Conservation (phyloP, 352 stramenopile species). For the Chrysophaeum taylorii region DNA sequence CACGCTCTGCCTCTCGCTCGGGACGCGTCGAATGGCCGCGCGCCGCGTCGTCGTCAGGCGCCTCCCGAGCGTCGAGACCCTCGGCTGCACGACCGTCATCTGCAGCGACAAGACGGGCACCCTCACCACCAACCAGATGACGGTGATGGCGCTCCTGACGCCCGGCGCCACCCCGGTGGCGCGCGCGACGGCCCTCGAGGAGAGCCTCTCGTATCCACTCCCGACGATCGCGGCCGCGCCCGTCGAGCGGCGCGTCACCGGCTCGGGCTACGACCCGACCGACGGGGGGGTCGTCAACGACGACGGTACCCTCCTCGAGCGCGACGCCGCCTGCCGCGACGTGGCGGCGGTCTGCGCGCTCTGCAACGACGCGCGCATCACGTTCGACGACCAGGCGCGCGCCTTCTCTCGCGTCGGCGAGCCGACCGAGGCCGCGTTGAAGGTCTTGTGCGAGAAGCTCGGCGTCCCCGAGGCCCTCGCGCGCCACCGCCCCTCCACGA, state of each 20-base stretch:
- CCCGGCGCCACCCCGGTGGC: no score
- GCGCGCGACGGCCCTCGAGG: slow-evolving; percentile 15
- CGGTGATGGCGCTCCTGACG: slow-evolving; percentile 43
- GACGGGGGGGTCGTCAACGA: slow-evolving; percentile 48
- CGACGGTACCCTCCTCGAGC: no score
- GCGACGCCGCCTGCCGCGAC: slow-evolving; percentile 61
- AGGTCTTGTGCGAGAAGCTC: slow-evolving; percentile 93
- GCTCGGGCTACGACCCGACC: slow-evolving; percentile 76
- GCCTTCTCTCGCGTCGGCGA: slow-evolving; percentile 70
- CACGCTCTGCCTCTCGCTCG: slow-evolving; percentile 87
- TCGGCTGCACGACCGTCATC: slow-evolving; percentile 88
- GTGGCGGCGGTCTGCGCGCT: slow-evolving; percentile 74
- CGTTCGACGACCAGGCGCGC: slow-evolving; percentile 15
- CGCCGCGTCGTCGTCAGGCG: slow-evolving; percentile 91
- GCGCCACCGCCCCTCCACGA: slow-evolving; percentile 52
- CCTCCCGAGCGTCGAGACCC: slow-evolving; percentile 87
- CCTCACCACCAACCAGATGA: slow-evolving; percentile 96
- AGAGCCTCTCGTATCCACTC: slow-evolving; percentile 14
- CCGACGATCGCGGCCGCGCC: slow-evolving; percentile 40
- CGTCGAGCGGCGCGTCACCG: slow-evolving; percentile 76
- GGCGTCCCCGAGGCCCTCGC: slow-evolving; percentile 45
- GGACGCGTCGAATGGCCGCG: slow-evolving; percentile 88
- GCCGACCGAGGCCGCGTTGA: slow-evolving; percentile 89
- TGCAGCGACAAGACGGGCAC: slow-evolving; percentile 86
- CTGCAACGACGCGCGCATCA: slow-evolving; percentile 65